Conservation (phyloP, 2,329 filamentous ascomycete genomes). For the Fusarium nisikadoi region DNA sequence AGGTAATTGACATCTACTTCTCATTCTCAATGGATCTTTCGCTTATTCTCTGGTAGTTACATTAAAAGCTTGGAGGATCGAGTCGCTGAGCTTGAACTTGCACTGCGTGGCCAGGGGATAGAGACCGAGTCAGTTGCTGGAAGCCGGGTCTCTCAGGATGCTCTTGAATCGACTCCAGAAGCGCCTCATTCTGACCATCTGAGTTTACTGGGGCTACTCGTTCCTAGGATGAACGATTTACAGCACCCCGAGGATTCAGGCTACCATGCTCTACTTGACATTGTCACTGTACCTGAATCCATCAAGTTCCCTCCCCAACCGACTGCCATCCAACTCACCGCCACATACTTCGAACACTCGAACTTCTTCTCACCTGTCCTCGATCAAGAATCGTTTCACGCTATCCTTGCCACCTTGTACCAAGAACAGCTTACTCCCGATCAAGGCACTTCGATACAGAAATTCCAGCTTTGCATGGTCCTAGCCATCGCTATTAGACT, state of each 20-base stretch:
- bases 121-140: slow-evolving; percentile 1
- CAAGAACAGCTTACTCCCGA: background rate
- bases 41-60: slow-evolving; percentile 16
- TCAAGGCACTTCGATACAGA: background rate
- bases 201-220: background rate
- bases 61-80: slow-evolving; percentile 43
- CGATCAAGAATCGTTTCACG: slow-evolving; percentile 21
- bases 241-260: background rate
- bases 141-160: background rate
- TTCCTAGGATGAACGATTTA: background rate
- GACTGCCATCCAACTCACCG: slow-evolving; percentile 14
- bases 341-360: slow-evolving; percentile 46
- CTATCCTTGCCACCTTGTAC: slow-evolving; percentile 14
- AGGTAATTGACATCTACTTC: background rate
- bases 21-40: background rate
- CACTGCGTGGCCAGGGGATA: slow-evolving; percentile 3
- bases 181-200: background rate
- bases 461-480: slow-evolving; percentile 21
- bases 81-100: slow-evolving; percentile 38
- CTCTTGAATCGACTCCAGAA: background rate
- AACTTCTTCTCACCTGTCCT: slow-evolving; percentile 45
- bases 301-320: slow-evolving; percentile 21
- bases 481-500: slow-evolving; percentile 26
- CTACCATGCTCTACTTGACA: slow-evolving; percentile 20
- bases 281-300: background rate